These are phyloP conservation scores for Aspergillus phoenicis DNA, from an alignment of 2,329 filamentous ascomycete species.

Conservation along the genomic window DNA sequence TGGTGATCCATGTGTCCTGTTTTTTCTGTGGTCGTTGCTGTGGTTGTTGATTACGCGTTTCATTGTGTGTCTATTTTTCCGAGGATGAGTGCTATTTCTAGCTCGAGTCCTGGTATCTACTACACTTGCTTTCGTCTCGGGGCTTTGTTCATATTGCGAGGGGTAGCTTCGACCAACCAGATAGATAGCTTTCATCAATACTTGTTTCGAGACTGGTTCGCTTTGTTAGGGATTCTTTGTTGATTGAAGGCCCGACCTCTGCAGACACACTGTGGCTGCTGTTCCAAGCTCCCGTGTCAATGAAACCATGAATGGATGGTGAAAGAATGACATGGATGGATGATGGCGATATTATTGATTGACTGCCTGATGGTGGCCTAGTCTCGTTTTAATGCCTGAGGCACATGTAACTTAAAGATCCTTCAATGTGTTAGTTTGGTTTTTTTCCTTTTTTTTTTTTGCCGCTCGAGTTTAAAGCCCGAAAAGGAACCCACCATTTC, in stretches of 20 bases:
- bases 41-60: constrained; percentile 8
- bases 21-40: constrained; percentile 3
- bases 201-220: neutral
- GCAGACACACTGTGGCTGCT: neutral
- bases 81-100: neutral
- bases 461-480: constrained; percentile 8
- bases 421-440: neutral
- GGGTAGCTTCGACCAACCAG: neutral
- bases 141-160: neutral
- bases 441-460: neutral
- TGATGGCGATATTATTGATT: neutral
- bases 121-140: neutral
- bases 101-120: neutral
- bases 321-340: neutral
- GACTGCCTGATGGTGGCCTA: neutral
- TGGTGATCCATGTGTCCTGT: constrained; percentile 7
- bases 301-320: neutral
- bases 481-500: constrained; percentile 2
- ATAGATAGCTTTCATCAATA: neutral
- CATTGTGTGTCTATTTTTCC: neutral
- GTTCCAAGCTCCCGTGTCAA: neutral
- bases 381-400: constrained; percentile 3
- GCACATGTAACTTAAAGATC: neutral
- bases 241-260: neutral
- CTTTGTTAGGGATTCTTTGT: neutral